Conservation (phyloP, 1,284 basidiomycete species). For the Cystobasidiaceae sp. region DNA sequence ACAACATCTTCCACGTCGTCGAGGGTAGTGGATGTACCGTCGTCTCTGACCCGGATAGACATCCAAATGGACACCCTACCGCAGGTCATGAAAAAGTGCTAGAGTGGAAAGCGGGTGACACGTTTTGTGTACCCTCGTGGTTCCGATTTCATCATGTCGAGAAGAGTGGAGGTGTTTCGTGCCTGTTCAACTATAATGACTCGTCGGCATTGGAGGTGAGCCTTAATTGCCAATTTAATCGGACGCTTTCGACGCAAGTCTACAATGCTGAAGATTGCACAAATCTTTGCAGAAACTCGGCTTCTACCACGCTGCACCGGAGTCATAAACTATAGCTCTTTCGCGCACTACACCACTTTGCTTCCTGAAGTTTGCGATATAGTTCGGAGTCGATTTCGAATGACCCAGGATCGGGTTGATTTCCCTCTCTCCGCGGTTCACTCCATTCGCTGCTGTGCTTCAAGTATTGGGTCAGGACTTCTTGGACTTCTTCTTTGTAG, state of each 20-base stretch:
- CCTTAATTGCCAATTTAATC: not conserved
- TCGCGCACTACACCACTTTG: too few relatives aligned
- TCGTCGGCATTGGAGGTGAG: conserved; percentile 16
- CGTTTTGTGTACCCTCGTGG: conserved; percentile 23
- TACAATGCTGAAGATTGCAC: too few relatives aligned
- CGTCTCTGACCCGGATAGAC: conserved; percentile 3
- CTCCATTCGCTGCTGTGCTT: too few relatives aligned
- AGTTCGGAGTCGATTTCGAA: too few relatives aligned
- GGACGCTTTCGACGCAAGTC: too few relatives aligned
- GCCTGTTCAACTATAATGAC: conserved; percentile 29
- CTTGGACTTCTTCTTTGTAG: too few relatives aligned
- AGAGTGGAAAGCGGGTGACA: conserved; percentile 18
- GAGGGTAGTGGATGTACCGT: conserved; percentile 16
- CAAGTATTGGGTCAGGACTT: too few relatives aligned
- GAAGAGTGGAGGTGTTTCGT: conserved; percentile 1
- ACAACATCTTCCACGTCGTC: conserved; percentile 31
- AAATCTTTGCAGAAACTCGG: not conserved
- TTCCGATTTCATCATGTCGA: conserved; percentile 14
- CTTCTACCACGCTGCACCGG: not conserved
- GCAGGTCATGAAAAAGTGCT: too few relatives aligned
- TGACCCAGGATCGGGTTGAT: too few relatives aligned
- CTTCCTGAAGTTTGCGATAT: too few relatives aligned
- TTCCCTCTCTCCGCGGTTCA: too few relatives aligned
- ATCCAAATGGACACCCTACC: conserved; percentile 1
- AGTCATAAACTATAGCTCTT: not conserved